Evolutionary conservation across 495 filamentous ascomycete genomes (phyloP).

Genomic region (Penicillium herquei): DNA sequence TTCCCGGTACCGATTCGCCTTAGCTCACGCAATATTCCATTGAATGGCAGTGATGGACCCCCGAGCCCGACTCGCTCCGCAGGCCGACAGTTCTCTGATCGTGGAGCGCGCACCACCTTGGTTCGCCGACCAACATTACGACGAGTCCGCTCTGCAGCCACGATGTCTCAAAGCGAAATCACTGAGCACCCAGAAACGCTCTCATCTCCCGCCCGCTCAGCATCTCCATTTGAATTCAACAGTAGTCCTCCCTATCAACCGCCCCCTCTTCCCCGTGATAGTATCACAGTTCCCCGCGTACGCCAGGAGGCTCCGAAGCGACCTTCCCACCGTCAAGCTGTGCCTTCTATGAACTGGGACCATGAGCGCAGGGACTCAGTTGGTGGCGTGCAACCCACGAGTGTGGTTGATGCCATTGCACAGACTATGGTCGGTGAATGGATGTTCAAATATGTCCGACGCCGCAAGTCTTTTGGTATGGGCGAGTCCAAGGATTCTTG

Average conservation of each 20-base stretch:
- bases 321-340: slow-evolving; percentile 18
- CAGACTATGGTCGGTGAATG: slow-evolving; percentile 99
- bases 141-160: slow-evolving; percentile 78
- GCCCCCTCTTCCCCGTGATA: slow-evolving; percentile 72
- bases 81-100: slow-evolving; percentile 43
- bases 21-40: slow-evolving; percentile 76
- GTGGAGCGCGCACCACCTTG: slow-evolving; percentile 30
- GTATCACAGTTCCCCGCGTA: slow-evolving; percentile 58
- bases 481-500: slow-evolving; percentile 64
- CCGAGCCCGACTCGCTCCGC: slow-evolving; percentile 71
- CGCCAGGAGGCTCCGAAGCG: slow-evolving; percentile 18
- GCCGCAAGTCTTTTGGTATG: slow-evolving; percentile 83
- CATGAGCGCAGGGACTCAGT: slow-evolving; percentile 51
- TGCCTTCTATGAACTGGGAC: slow-evolving; percentile 21
- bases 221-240: slow-evolving; percentile 62
- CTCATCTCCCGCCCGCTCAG: slow-evolving; percentile 65
- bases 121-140: slow-evolving; percentile 56
- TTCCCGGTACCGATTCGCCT: slow-evolving; percentile 89
- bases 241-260: slow-evolving; percentile 56
- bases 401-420: slow-evolving; percentile 95
- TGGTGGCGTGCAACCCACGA: slow-evolving; percentile 65
- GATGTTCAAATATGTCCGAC: slow-evolving; percentile 98
- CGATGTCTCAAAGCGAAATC: slow-evolving; percentile 54
- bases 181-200: slow-evolving; percentile 50
- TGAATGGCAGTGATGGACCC: slow-evolving; percentile 72